Conservation (phyloP, 2,329 filamentous ascomycete species). For the Hypoxylon sp. region DNA sequence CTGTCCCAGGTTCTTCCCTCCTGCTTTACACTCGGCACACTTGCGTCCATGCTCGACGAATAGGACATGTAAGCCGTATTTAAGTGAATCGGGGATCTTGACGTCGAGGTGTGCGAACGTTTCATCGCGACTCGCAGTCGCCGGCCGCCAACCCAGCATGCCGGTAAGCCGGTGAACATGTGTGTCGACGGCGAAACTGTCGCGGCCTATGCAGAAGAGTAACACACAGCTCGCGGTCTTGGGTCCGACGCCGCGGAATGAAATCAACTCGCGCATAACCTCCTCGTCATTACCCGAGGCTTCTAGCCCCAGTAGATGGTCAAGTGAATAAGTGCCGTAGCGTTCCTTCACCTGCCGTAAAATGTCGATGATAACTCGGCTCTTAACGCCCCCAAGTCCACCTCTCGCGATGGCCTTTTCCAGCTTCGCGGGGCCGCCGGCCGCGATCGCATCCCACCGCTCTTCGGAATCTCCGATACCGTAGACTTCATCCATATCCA, state of each 20-base stretch:
- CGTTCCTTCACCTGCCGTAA: constrained; percentile 70
- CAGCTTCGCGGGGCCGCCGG: constrained; percentile 57
- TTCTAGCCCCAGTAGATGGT: constrained; percentile 63
- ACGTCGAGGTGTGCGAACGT: constrained; percentile 65
- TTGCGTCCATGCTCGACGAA: constrained; percentile 62
- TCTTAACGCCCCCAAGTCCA: constrained; percentile 79
- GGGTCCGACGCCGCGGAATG: constrained; percentile 65
- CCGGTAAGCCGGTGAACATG: constrained; percentile 66
- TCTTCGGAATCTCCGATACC: constrained; percentile 55
- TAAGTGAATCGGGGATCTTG: constrained; percentile 61
- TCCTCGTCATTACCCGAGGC: constrained; percentile 58
- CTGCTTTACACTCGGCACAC: constrained; percentile 62
- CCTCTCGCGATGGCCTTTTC: constrained; percentile 76
- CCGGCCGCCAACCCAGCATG: constrained; percentile 63
- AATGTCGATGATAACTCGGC: constrained; percentile 77
- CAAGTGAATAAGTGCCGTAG: constrained; percentile 61
- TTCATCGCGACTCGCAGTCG: constrained; percentile 58
- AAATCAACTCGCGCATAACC: constrained; percentile 63
- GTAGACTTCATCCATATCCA: constrained; percentile 61
- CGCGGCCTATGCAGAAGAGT: constrained; percentile 63
- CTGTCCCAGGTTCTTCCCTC: constrained; percentile 56
- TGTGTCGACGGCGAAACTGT: constrained; percentile 67
- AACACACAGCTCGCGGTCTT: constrained; percentile 68
- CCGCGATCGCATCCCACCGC: constrained; percentile 58
- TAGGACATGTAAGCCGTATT: constrained; percentile 65